Evolutionary conservation across 2,329 filamentous ascomycete genomes (phyloP), one percentile per base, ranked within the genome.

Genomic region (Colletotrichum nymphaeae): DNA sequence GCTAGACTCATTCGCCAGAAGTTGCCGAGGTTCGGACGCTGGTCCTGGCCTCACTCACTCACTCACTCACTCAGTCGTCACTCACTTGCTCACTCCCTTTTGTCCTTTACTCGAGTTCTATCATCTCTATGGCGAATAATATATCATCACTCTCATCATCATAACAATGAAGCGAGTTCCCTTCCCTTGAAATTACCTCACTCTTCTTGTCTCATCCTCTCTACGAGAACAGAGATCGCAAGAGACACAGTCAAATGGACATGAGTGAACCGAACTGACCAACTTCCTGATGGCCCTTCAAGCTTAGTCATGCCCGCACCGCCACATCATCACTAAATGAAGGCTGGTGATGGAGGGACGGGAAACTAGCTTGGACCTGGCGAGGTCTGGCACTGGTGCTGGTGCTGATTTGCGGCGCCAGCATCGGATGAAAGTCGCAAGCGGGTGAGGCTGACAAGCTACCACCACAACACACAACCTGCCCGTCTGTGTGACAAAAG

Each of bases 21-120:
- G 30, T 67, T 72, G 72, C 72, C 72, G 72, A 74, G 72, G 72
- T 68, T 74, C 63, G 69, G 63, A 49, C 52, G 63, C 72, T 67
- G 62, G 68, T 67, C 63, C 72, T 74, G 28, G 30, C 8, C 42
- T 16, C 28, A n/a, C 14, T 68, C 46, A 16, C 9, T 46, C 8
- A 11, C 35, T 16, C 35, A 30, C 12, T 19, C 59, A n/a, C 9
- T 24, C 24, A 62, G 4, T 46, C 59, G n/a, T 5, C 53, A 55
- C 5, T 26, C 53, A 30, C 26, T 26, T 7, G 32, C 26, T 57
- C 55, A 30, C 26, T 30, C 53, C 26, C 53, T 57, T 56, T 14
- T 9, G 24, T 30, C 26, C 24, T 57, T 57, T 9, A 16, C 55
- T 9, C 58, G 11, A 11, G 6, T 42, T 42, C 37, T 28, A 2